These are phyloP conservation scores for Coleophoma cylindrospora DNA, from an alignment of 2,329 filamentous ascomycete genomes.

Conservation along the genomic window DNA sequence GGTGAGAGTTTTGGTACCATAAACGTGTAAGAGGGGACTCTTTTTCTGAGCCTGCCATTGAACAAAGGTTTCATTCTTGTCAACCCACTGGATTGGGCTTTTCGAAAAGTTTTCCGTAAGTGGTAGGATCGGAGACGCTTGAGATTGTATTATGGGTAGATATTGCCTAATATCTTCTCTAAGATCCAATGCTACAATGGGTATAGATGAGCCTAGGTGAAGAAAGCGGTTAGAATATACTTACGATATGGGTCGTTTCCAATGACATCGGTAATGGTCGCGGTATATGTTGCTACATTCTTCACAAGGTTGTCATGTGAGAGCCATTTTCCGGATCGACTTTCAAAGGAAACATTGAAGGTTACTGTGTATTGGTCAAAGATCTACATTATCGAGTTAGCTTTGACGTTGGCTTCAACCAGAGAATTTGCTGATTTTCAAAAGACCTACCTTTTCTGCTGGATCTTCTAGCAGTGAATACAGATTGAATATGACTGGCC, in stretches of 20 bases:
- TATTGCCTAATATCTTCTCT: not conserved
- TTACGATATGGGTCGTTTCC: not conserved
- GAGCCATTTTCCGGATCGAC: not conserved
- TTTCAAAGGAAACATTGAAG: not conserved
- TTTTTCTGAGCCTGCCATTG: not conserved
- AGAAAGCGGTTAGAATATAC: not conserved
- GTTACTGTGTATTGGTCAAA: slow-evolving; percentile 1
- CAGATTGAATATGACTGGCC: not conserved
- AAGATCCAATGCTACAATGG: not conserved
- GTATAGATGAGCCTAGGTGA: not conserved
- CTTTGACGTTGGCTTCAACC: not conserved
- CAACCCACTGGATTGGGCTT: not conserved
- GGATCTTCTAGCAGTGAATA: not conserved
- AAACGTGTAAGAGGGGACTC: not conserved
- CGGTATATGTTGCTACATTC: too few relatives aligned
- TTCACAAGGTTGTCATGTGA: not conserved
- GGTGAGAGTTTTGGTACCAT: not conserved
- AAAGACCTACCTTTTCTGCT: not conserved
- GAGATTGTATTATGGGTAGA: not conserved
- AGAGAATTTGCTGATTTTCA: not conserved
- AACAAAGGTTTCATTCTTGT: not conserved
- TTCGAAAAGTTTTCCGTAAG: not conserved
- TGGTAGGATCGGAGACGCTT: not conserved
- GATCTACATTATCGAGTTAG: not conserved
- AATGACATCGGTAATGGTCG: not conserved